Conservation (phyloP, 106 monocot species). For the Acorus gramineus region DNA sequence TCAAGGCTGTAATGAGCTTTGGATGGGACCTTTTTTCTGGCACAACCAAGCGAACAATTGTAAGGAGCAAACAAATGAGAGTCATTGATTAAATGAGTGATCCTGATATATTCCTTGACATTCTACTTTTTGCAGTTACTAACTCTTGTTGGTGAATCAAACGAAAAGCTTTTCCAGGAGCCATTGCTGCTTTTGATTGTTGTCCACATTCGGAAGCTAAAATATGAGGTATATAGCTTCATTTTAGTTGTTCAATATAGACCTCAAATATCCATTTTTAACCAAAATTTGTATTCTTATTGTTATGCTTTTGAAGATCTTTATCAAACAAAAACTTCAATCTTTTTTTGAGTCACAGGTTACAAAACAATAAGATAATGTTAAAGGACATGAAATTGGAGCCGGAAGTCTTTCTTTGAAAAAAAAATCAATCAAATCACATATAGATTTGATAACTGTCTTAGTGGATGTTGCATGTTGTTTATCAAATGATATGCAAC, state of each 20-base stretch:
- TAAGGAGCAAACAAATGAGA: constrained; percentile 9
- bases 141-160: constrained; percentile 12
- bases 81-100: neutral
- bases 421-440: no score
- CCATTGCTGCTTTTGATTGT: constrained; percentile 28
- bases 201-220: constrained; percentile 43
- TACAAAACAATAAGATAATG: no score
- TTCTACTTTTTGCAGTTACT: constrained; percentile 24
- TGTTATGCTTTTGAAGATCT: neutral
- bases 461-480: no score
- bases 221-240: constrained; percentile 23
- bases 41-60: constrained; percentile 27
- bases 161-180: constrained; percentile 10
- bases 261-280: no score
- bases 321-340: constrained; percentile 19
- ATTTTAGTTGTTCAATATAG: no score
- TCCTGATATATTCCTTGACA: neutral
- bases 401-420: no score
- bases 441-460: no score
- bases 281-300: neutral
- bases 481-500: no score
- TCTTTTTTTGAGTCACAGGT: neutral
- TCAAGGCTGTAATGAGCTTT: constrained; percentile 32
- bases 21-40: constrained; percentile 39
- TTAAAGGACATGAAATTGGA: no score